Conservation (phyloP, 2,329 filamentous ascomycete species). For the Ophiognomonia clavigignenti-juglandacearum region DNA sequence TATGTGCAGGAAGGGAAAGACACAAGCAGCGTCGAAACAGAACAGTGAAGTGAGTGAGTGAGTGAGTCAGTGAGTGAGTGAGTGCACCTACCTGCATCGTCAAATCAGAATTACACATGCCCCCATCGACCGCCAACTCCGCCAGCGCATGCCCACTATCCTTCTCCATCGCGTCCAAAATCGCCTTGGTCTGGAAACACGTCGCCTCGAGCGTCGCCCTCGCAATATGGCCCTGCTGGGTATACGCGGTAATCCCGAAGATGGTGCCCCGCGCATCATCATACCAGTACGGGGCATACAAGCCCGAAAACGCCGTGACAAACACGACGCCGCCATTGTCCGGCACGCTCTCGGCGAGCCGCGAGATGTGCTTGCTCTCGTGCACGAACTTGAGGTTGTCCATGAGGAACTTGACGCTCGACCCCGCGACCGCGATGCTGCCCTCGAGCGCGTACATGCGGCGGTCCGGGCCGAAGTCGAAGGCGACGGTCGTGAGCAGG, state of each 20-base stretch:
- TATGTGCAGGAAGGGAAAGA: no score
- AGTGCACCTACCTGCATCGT: constrained; percentile 63
- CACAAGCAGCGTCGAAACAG: no score
- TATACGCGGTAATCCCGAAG: constrained; percentile 74
- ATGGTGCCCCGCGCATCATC: constrained; percentile 78
- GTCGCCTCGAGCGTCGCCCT: constrained; percentile 76
- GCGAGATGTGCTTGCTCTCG: constrained; percentile 38
- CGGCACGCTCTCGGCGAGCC: constrained; percentile 42
- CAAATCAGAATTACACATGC: constrained; percentile 76
- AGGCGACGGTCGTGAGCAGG: constrained; percentile 71
- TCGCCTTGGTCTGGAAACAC: constrained; percentile 79
- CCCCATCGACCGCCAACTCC: constrained; percentile 76
- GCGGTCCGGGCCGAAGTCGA: constrained; percentile 63
- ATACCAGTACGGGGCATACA: constrained; percentile 83
- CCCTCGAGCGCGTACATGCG: constrained; percentile 73
- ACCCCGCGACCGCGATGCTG: constrained; percentile 72
- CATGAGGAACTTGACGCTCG: constrained; percentile 65
- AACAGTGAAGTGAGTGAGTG: no score
- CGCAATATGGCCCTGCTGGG: constrained; percentile 70
- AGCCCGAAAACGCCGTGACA: constrained; percentile 75
- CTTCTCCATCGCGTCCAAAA: constrained; percentile 75
- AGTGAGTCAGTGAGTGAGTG: no score
- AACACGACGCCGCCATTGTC: constrained; percentile 74
- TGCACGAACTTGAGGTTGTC: constrained; percentile 54
- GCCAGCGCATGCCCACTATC: constrained; percentile 69